Base-by-base conservation (phyloP, 1,284 basidiomycete genomes). In the Gymnopus androsaceus region DNA sequence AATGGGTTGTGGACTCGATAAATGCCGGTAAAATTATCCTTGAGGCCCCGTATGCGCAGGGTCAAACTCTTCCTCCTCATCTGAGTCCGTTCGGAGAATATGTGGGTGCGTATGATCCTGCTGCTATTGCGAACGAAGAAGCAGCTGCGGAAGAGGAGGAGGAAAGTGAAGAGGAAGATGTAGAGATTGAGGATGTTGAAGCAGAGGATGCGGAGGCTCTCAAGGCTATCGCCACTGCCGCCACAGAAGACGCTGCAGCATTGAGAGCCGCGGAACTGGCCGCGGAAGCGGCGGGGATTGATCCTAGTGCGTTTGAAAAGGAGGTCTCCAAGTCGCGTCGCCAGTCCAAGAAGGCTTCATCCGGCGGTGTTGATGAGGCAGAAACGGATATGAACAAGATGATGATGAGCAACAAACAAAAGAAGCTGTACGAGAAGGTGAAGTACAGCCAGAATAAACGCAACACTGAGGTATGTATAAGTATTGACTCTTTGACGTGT, bases 1-100 rank as follows among this genome's bases (percentile, higher is more conserved):
- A 99, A 72, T 99, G 97, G 96, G 84, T 98, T 27, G 92, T 95
- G 33, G 97, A 99, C 73, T 97, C 92, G 68, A 87, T 97, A 67
- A 99, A 99, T 71, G 83, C 87, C 21, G 85, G 87, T 17, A 92
- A 83, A 69, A 81, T 98, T 55, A 79, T 98, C 31, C 81, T 94
- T 1, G 92, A 95, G 64, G 95, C 90, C 56, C 79, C 84, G 46
- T 99, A 99, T 69, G 82, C 79, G 9, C 95, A 95, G 63, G 97
- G 95, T 1, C 84, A 87, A 64, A 84, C 85, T 2, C 82, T 99
- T 42, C 97, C 97, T 4, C 95, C 97, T 31, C 97, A 99, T 75
- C 72, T 99, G 60, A 96, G 93, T 76, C 97, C 97, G 17, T 99
- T 99, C 74, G 92, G 90, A 44, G 90, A 92, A 67, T 80, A 81